A percentile compares a stretch with the other conserved stretches of the same genome.
Conservation (phyloP, 2,329 filamentous ascomycete species). For the Ascochyta viciae-villosae region DNA sequence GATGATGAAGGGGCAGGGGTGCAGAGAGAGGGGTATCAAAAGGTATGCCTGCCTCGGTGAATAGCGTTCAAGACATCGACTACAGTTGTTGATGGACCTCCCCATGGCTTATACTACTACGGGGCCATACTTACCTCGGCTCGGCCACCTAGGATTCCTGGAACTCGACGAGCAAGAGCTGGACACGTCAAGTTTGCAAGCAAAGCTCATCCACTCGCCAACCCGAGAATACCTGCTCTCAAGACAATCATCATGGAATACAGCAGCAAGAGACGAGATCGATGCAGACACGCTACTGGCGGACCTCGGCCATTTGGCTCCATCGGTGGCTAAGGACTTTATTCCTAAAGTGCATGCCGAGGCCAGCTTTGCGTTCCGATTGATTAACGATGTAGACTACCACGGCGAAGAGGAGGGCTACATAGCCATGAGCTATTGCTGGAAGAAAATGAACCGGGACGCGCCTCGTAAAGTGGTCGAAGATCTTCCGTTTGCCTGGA, state of each 20-base stretch:
- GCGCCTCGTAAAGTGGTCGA: constrained; percentile 33
- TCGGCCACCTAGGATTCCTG: constrained; percentile 38
- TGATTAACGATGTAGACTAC: constrained; percentile 47
- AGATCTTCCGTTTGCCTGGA: constrained; percentile 46
- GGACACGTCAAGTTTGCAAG: constrained; percentile 37
- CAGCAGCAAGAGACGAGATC: constrained; percentile 16
- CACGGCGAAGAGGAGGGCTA: constrained; percentile 47
- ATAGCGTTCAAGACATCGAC: constrained; percentile 3
- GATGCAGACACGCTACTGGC: constrained; percentile 34
- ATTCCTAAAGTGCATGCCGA: constrained; percentile 30
- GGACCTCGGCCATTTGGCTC: constrained; percentile 36
- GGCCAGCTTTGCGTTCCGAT: constrained; percentile 44
- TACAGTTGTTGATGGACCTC: constrained; percentile 22
- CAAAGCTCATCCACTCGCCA: constrained; percentile 30
- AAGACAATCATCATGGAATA: constrained; percentile 3
- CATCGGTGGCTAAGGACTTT: constrained; percentile 42
- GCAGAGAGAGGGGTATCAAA: constrained; percentile 19
- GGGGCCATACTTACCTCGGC: constrained; percentile 25
- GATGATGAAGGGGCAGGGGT: constrained; percentile 23
- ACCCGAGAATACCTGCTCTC: constrained; percentile 28
- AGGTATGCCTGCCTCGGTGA: constrained; percentile 17
- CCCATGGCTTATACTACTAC: constrained; percentile 25
- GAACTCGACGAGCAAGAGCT: constrained; percentile 42
- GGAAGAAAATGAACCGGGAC: constrained; percentile 41
- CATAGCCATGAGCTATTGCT: constrained; percentile 55